phyloP scores from a whole-genome alignment of 2,329 filamentous ascomycete genomes.

The Aspergillus ustus region DNA sequence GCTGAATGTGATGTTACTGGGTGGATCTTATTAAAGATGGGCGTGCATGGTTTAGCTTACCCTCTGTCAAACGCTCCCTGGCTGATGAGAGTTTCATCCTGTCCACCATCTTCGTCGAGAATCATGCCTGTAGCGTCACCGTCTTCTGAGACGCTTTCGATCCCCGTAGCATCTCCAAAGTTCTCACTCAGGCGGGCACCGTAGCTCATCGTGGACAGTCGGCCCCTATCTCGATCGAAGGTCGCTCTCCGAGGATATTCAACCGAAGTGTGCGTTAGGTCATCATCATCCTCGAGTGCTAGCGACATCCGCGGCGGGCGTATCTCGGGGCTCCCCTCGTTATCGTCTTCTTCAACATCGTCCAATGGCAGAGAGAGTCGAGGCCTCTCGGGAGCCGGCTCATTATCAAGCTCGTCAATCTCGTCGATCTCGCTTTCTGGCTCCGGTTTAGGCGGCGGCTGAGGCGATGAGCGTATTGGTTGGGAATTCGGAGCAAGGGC shows the following conservation, averaged over 20 bases:
- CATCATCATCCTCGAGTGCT: constrained; percentile 51
- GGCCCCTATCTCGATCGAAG: constrained; percentile 41
- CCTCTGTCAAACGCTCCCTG: constrained; percentile 45
- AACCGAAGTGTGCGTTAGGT: constrained; percentile 46
- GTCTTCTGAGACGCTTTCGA: constrained; percentile 49
- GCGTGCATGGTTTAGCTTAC: constrained; percentile 28
- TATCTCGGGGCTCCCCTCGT: constrained; percentile 46
- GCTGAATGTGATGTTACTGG: constrained; percentile 32
- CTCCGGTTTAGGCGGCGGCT: constrained; percentile 32
- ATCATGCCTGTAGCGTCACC: constrained; percentile 46
- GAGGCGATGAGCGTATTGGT: constrained; percentile 53
- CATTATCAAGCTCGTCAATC: constrained; percentile 55
- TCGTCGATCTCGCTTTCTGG: constrained; percentile 34
- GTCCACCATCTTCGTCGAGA: constrained; percentile 38
- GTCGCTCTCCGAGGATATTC: constrained; percentile 50
- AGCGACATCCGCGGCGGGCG: constrained; percentile 45
- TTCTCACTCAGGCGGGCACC: constrained; percentile 54
- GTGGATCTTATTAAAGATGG: neutral
- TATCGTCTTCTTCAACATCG: constrained; percentile 49
- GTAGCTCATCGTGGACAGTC: constrained; percentile 50
- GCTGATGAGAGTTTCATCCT: constrained; percentile 43
- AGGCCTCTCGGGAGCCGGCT: constrained; percentile 49
- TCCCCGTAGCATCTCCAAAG: constrained; percentile 53
- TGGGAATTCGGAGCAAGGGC: constrained; percentile 56
- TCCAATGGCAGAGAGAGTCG: constrained; percentile 53